Base-by-base conservation (phyloP, 108 stramenopile species). In the Fistulifera solaris region DNA sequence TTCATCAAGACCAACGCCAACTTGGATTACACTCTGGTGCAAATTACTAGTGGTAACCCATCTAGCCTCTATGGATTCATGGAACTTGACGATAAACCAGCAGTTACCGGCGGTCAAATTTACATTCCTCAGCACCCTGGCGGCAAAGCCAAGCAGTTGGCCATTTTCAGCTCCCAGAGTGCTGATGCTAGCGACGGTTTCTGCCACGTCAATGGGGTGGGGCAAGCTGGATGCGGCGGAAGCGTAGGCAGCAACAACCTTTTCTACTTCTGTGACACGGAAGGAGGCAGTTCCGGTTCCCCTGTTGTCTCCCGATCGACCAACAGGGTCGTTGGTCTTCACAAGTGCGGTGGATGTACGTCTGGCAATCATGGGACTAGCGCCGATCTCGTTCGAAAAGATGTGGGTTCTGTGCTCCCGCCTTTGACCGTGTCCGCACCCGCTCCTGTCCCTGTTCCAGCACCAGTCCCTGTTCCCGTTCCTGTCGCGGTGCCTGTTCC, bases 211-310 rank as follows among this genome's bases (percentile, higher is more conserved):
- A 26, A n/a, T 23, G 15, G 26, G 11, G 23, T 24, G 5, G 26
- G 15, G 23, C 8, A 25, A 10, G 2, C 19, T 23, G n/a, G n/a
- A 16, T n/a, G 50, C 11, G 26, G 26, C 23, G 22, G 25, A 7
- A 26, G 5, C 26, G 15, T 10, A 38, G 55, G 27, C 16, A 23
- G 38, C 55, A 24, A 2, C n/a, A 38, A 23, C 23, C 17, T 35
- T 31, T 27, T 17, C 3, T 59, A 59, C 39, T 59, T 45, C 3
- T 59, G 58, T 45, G 58, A 59, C 13, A 59, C 58, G 39, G 25
- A 59, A 48, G 58, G 58, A 38, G 58, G 58, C n/a, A 24, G 26
- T 21, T 59, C 58, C 6, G 58, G 58, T 8, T 59, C 58, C 25
- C 58, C 58, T 18, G 19, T 59, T 19, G n/a, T 59, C 4, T 28